phyloP scores from a whole-genome alignment of 2,329 filamentous ascomycete genomes.

The Phyllosticta ampelicida region DNA sequence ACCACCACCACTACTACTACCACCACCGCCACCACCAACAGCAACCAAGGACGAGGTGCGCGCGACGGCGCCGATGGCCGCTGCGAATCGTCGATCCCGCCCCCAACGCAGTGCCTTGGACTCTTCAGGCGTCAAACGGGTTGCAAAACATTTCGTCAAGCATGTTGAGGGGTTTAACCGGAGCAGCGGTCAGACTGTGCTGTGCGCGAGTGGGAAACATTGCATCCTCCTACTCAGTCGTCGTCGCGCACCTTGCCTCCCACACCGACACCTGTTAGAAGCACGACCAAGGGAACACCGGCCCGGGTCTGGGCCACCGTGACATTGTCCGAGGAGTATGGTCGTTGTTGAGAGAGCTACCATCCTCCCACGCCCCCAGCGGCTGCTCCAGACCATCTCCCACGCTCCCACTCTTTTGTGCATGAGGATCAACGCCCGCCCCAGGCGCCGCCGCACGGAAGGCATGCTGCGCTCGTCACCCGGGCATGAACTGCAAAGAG shows the following conservation, averaged over 20 bases:
- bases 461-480: slow-evolving; percentile 1
- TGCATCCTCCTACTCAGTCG: slow-evolving; percentile 1
- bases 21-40: not conserved
- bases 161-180: slow-evolving; percentile 3
- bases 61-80: slow-evolving; percentile 1
- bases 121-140: slow-evolving; percentile 6
- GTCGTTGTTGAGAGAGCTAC: not conserved
- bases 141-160: not conserved
- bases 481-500: not conserved
- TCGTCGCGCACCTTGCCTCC: slow-evolving; percentile 5
- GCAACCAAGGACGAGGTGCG: not conserved
- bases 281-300: slow-evolving; percentile 8
- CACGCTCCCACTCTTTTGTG: not conserved
- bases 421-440: slow-evolving; percentile 8
- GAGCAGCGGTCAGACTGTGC: slow-evolving; percentile 6
- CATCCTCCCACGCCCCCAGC: not conserved
- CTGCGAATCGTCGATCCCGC: slow-evolving; percentile 8
- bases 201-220: not conserved
- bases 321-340: not conserved
- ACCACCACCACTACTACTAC: too few relatives aligned
- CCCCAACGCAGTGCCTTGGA: not conserved
- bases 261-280: slow-evolving; percentile 7
- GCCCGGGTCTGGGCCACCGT: slow-evolving; percentile 6
- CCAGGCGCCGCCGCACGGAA: slow-evolving; percentile 9
- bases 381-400: slow-evolving; percentile 9